phyloP scores from a whole-genome alignment of 208 protist species.

The Phytomonas sp. region DNA sequence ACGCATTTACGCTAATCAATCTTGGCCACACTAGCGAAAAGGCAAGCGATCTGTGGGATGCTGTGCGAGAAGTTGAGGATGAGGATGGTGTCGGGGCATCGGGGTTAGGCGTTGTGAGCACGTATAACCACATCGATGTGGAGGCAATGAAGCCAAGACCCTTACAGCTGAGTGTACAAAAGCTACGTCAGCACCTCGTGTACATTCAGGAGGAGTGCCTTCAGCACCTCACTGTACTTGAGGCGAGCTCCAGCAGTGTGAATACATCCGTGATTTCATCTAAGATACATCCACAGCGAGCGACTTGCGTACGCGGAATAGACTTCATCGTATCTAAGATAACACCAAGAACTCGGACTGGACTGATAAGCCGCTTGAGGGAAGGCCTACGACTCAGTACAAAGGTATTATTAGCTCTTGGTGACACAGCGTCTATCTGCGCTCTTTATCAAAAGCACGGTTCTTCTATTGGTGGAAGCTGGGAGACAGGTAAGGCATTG shows the following conservation, averaged over 20 bases:
- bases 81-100: constrained; percentile 7
- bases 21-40: constrained; percentile 59
- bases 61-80: constrained; percentile 9
- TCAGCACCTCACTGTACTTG: constrained; percentile 20
- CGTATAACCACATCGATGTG: neutral
- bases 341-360: neutral
- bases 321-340: constrained; percentile 1
- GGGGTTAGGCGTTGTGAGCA: neutral
- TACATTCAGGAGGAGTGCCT: constrained; percentile 18
- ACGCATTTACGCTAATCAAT: constrained; percentile 69
- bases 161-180: neutral
- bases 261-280: neutral
- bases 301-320: neutral
- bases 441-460: constrained; percentile 21
- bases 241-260: neutral
- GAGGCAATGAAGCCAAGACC: neutral
- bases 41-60: constrained; percentile 27
- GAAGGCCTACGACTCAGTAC: constrained; percentile 55
- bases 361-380: constrained; percentile 13
- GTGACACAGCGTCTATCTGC: constrained; percentile 26
- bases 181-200: constrained; percentile 3
- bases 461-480: constrained; percentile 47
- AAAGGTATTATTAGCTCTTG: constrained; percentile 45
- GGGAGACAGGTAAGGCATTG: constrained; percentile 54
- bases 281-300: neutral